phyloP scores from a whole-genome alignment of 345 rosid species.

The Kernera saxatilis region DNA sequence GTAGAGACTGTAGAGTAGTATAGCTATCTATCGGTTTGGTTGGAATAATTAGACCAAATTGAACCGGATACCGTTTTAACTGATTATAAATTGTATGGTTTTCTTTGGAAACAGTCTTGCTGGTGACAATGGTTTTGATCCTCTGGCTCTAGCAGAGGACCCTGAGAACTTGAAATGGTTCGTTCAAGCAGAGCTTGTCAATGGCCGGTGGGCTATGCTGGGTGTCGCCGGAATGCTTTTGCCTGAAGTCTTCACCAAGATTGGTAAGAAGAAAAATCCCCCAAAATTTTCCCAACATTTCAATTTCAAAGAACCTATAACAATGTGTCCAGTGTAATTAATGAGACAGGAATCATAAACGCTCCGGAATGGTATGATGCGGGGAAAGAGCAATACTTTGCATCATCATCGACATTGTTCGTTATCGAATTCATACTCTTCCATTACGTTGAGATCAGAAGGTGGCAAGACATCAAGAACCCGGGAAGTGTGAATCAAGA shows the following conservation, averaged over 20 bases:
- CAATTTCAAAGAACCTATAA: neutral
- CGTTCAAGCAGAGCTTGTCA: constrained; percentile 87
- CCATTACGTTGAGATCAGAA: constrained; percentile 91
- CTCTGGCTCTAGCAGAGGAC: constrained; percentile 81
- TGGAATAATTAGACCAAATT: neutral
- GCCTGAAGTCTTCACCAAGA: constrained; percentile 83
- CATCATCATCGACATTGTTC: constrained; percentile 82
- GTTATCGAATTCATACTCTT: constrained; percentile 90
- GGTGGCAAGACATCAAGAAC: constrained; percentile 98
- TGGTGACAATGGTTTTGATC: constrained; percentile 97
- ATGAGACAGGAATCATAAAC: constrained; percentile 39
- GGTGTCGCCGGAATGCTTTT: constrained; percentile 86
- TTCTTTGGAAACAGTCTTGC: constrained; percentile 50
- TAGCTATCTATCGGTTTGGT: too few species aligned
- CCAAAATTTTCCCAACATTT: neutral
- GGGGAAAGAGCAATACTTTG: constrained; percentile 86
- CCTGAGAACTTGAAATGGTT: constrained; percentile 89
- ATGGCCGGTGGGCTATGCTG: constrained; percentile 87
- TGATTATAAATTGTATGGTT: neutral
- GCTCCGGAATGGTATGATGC: constrained; percentile 86
- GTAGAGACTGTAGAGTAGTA: too few species aligned
- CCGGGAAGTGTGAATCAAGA: constrained; percentile 95
- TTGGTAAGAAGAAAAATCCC: constrained; percentile 33
- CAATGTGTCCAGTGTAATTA: neutral
- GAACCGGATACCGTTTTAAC: neutral